phyloP scores from a whole-genome alignment of 257 asterid genomes.

The Plantago major region DNA sequence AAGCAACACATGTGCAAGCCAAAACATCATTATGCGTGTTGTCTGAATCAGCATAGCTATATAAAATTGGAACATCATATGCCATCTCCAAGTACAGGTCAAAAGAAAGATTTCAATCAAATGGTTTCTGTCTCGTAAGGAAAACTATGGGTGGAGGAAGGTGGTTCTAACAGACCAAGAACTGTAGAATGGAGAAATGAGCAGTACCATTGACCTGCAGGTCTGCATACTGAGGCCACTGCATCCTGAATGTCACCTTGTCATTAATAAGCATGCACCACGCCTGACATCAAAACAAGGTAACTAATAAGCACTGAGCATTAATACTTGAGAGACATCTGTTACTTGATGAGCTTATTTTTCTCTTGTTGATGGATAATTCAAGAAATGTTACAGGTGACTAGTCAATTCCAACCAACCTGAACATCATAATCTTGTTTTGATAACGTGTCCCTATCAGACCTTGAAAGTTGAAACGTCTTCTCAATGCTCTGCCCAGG shows the following conservation, averaged over 20 bases:
- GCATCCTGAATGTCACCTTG: conserved; percentile 92
- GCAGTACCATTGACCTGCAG: conserved; percentile 87
- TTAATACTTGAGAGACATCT: not conserved
- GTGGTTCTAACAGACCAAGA: conserved; percentile 2
- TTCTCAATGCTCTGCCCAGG: conserved; percentile 83
- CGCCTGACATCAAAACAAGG: conserved; percentile 38
- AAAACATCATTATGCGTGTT: not conserved
- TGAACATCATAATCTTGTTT: conserved; percentile 87
- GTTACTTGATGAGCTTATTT: no score
- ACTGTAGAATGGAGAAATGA: conserved; percentile 12
- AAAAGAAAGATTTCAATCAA: not conserved
- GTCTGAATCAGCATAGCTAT: not conserved
- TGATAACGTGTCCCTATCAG: conserved; percentile 72
- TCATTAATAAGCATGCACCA: conserved; percentile 98
- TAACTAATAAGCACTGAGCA: not conserved
- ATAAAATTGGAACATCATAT: not conserved
- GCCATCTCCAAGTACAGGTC: conserved; percentile 17
- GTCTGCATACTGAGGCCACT: conserved; percentile 94
- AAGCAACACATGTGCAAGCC: not conserved
- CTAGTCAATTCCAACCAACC: conserved; percentile 59
- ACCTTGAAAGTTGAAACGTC: conserved; percentile 79
- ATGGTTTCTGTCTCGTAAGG: conserved; percentile 5
- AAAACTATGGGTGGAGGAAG: conserved; percentile 2
- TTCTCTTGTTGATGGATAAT: no score
- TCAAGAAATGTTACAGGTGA: no score